Conservation (phyloP, 2,329 filamentous ascomycete genomes). For the Dactylellina drechsleri region DNA sequence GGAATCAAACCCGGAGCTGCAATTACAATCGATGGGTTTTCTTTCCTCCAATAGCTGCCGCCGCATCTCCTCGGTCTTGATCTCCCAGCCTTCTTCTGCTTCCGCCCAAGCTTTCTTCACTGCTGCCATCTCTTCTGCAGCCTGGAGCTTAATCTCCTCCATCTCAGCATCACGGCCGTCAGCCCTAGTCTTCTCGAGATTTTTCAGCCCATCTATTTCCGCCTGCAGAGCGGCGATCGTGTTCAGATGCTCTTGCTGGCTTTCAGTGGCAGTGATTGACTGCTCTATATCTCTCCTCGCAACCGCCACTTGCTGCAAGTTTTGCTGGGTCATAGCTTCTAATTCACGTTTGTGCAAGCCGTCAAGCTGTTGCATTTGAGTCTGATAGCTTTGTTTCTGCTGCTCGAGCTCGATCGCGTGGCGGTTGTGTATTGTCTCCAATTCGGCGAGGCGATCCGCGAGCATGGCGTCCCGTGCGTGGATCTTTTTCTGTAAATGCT, state of each 20-base stretch:
- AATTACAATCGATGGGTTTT: conserved; percentile 32
- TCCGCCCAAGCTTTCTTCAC: conserved; percentile 32
- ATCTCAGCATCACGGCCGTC: conserved; percentile 26
- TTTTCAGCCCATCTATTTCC: conserved; percentile 22
- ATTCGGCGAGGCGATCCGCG: conserved; percentile 42
- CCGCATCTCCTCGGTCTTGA: conserved; percentile 48
- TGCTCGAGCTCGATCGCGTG: conserved; percentile 45
- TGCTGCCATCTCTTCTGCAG: conserved; percentile 31
- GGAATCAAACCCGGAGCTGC: conserved; percentile 14
- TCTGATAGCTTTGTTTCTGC: conserved; percentile 37
- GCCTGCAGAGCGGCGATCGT: conserved; percentile 24
- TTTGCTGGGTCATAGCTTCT: conserved; percentile 6
- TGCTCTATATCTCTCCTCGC: conserved; percentile 23
- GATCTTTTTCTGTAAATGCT: conserved; percentile 52
- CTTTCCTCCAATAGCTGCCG: conserved; percentile 38
- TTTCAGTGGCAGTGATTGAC: conserved; percentile 7
- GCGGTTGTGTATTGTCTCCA: conserved; percentile 34
- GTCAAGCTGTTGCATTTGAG: conserved; percentile 22
- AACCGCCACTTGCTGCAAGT: conserved; percentile 23
- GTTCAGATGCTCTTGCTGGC: conserved; percentile 15
- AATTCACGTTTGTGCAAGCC: conserved; percentile 24
- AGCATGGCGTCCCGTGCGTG: conserved; percentile 45
- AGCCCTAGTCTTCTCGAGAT: conserved; percentile 20
- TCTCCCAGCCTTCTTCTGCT: conserved; percentile 41
- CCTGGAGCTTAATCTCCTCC: conserved; percentile 32